Evolutionary conservation across 495 filamentous ascomycete genomes (phyloP), one percentile per base, ranked within the genome.

Genomic region (Usnea hakonensis): DNA sequence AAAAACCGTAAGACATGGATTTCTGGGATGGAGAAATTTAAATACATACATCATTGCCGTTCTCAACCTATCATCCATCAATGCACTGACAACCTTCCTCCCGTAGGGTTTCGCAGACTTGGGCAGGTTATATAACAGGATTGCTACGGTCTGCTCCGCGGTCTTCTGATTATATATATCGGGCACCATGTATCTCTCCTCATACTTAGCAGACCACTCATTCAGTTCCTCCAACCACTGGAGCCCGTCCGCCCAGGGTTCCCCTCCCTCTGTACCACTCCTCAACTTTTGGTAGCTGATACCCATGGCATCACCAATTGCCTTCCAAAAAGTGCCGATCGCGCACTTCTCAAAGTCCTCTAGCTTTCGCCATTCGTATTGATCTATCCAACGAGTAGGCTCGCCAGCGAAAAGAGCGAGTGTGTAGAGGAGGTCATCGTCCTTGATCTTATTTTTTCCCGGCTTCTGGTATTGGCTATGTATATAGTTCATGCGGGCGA

Each of bases 371-470:
- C 86, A 90, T 65, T 90, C 87, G 68, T 80, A 87, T 8, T 69
- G 66, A 11, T 74, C 66, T 19, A 85, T 78, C 72, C 85, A 90
- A 8, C 76, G 71, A 50, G 80, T 72, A 0, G 85, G 86, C 64
- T 88, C 79, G 1, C 76, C 67, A 1, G 83, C 78, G 68, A 88
- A 89, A 0, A 88, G 76, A 16, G 76, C 78, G 0, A 89, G 77
- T 2, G 86, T 88, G 71, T 86, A 90, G 3, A 90, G 76, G 71
- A 89, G 78, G 63, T 89, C 86, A 16, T 79, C 75, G 32, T 89
- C 81, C 19, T 72, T 72, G 64, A 90, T 89, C 61, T 79, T 79
- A 43, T n/a, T n/a, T n/a, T n/a, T n/a, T n/a, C 85, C 84, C 2
- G 78, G 72, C 38, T 78, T 74, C 16, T 77, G 74, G 69, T 88